These are phyloP conservation scores for Ilyonectria destructans DNA, from an alignment of 2,329 filamentous ascomycete genomes.

Conservation along the genomic window DNA sequence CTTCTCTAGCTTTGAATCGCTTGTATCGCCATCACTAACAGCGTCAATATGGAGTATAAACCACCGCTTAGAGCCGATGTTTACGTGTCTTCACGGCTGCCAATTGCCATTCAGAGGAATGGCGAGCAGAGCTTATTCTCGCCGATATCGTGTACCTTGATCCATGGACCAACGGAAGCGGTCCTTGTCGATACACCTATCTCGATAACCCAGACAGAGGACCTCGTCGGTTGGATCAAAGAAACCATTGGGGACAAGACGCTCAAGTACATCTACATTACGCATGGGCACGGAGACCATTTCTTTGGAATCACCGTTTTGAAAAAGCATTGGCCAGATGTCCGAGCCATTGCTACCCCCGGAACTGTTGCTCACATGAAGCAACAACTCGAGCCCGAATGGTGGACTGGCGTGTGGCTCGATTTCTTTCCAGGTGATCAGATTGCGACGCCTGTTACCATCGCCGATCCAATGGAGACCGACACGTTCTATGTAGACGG, in stretches of 20 bases:
- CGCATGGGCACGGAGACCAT: slow-evolving; percentile 22
- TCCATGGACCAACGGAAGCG: background rate
- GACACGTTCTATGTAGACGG: slow-evolving; percentile 1
- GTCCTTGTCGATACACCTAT: slow-evolving; percentile 25
- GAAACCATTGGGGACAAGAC: background rate
- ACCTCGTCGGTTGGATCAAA: slow-evolving; percentile 18
- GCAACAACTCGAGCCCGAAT: slow-evolving; percentile 17
- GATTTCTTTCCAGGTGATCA: slow-evolving; percentile 8
- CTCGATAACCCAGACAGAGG: slow-evolving; percentile 4
- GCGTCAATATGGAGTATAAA: background rate
- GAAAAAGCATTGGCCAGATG: background rate
- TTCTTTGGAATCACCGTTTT: slow-evolving; percentile 18
- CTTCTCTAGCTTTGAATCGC: too few species aligned
- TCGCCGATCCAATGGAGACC: background rate
- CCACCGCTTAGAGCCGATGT: slow-evolving; percentile 5
- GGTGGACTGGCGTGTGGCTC: slow-evolving; percentile 2
- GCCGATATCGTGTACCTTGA: slow-evolving; percentile 22
- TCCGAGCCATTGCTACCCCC: slow-evolving; percentile 7
- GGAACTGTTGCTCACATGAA: slow-evolving; percentile 20
- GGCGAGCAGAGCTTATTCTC: slow-evolving; percentile 11
- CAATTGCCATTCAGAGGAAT: background rate
- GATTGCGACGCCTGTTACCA: background rate
- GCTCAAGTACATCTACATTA: slow-evolving; percentile 21
- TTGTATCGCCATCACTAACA: background rate
- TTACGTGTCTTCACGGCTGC: slow-evolving; percentile 10